Conservation (phyloP, 1,284 basidiomycete genomes). For the Omphalotus olearius region DNA sequence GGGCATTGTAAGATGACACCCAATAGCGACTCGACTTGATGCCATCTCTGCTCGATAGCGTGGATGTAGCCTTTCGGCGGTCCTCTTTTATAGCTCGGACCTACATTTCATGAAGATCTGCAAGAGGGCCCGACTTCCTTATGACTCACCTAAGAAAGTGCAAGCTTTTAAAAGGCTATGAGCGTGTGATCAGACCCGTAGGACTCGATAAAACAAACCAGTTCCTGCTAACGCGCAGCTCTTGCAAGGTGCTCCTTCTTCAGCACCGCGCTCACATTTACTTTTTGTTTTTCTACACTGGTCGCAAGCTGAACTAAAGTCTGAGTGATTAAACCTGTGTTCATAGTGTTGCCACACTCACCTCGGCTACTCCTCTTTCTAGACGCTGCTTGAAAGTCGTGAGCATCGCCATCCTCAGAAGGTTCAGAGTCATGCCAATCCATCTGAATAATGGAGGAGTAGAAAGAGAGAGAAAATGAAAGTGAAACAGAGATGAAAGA, state of each 20-base stretch:
- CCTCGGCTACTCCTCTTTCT: constrained; percentile 71
- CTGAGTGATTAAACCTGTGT: too few species aligned
- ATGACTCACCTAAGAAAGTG: constrained; percentile 12
- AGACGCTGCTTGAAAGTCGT: constrained; percentile 32
- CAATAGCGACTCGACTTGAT: constrained; percentile 82
- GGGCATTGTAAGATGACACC: constrained; percentile 73
- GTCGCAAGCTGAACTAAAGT: constrained; percentile 57
- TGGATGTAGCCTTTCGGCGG: constrained; percentile 89
- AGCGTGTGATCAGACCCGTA: not conserved
- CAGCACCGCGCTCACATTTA: constrained; percentile 68
- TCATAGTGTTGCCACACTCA: constrained; percentile 20
- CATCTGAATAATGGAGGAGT: constrained; percentile 23
- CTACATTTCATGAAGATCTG: constrained; percentile 28
- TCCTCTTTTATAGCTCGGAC: constrained; percentile 80
- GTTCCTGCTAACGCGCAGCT: constrained; percentile 62
- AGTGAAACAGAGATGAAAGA: constrained; percentile 13
- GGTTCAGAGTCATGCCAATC: constrained; percentile 53
- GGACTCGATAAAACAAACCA: constrained; percentile 35
- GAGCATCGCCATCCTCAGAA: constrained; percentile 52
- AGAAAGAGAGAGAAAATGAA: constrained; percentile 11
- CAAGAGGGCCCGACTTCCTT: not conserved
- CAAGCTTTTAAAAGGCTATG: constrained; percentile 7
- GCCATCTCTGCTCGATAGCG: constrained; percentile 85
- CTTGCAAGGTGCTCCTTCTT: constrained; percentile 55
- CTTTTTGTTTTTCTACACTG: constrained; percentile 84